phyloP scores from a whole-genome alignment of 768 basidiomycete species.

The Leccinum obscurum region DNA sequence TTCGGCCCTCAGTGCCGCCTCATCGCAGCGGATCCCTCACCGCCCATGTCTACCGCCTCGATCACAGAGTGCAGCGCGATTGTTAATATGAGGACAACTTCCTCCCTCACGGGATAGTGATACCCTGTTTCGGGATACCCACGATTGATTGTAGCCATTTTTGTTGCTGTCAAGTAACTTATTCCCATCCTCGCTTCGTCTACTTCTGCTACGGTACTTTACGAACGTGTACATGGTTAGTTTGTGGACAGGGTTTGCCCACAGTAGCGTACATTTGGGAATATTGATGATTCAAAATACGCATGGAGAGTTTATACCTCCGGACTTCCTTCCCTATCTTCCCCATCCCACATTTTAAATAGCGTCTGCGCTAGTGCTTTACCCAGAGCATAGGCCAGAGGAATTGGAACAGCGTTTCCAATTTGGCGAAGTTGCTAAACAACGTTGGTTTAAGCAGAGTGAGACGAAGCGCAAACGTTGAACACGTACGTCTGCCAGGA shows the following conservation, averaged over 20 bases:
- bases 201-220: neutral
- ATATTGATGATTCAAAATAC: neutral
- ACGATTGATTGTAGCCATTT: neutral
- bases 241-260: neutral
- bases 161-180: slow-evolving; percentile 10
- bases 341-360: slow-evolving; percentile 44
- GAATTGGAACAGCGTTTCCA: slow-evolving; percentile 78
- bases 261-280: slow-evolving; percentile 1
- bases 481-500: slow-evolving; percentile 53
- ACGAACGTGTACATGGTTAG: slow-evolving; percentile 3
- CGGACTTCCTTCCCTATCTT: slow-evolving; percentile 46
- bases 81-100: slow-evolving; percentile 12
- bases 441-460: neutral
- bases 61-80: slow-evolving; percentile 8
- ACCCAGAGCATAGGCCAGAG: slow-evolving; percentile 65
- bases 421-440: slow-evolving; percentile 72
- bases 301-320: slow-evolving; percentile 29
- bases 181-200: slow-evolving; percentile 9
- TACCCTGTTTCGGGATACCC: slow-evolving; percentile 24
- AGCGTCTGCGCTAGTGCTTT: slow-evolving; percentile 45
- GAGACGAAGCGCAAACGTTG: neutral
- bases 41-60: slow-evolving; percentile 29
- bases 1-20: slow-evolving; percentile 34
- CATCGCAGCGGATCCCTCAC: slow-evolving; percentile 36
- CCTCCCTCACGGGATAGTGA: slow-evolving; percentile 6